A percentile compares a stretch with the other conserved stretches of the same genome.
Conservation (phyloP, 179 eudicot species). For the Drosera spatulata region DNA sequence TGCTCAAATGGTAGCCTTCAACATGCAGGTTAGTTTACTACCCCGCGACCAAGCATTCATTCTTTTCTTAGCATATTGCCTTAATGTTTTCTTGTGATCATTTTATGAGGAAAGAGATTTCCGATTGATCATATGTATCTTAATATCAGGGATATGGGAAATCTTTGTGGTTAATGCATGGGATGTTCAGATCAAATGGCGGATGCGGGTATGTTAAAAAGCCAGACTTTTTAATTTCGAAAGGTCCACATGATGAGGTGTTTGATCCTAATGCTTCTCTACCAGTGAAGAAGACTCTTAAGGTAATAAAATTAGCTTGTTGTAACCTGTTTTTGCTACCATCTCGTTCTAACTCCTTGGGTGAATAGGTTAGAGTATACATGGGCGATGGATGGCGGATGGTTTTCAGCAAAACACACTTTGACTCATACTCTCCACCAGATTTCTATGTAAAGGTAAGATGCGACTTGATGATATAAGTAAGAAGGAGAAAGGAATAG, state of each 20-base stretch:
- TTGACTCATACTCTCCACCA: constrained; percentile 73
- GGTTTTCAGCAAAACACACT: constrained; percentile 67
- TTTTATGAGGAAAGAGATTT: too few relatives aligned
- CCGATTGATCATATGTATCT: too few relatives aligned
- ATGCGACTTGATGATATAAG: neutral
- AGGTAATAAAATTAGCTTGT: constrained; percentile 22
- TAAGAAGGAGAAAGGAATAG: too few relatives aligned
- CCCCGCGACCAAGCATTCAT: too few relatives aligned
- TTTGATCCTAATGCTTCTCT: constrained; percentile 49
- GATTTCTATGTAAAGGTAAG: constrained; percentile 62
- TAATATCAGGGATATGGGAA: constrained; percentile 65
- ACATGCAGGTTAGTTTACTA: constrained; percentile 40
- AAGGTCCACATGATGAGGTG: constrained; percentile 34
- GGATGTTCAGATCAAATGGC: constrained; percentile 88
- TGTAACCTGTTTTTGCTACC: too few relatives aligned
- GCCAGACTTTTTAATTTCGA: constrained; percentile 59
- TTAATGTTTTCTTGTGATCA: too few relatives aligned
- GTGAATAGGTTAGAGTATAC: constrained; percentile 49
- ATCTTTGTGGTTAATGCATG: constrained; percentile 79
- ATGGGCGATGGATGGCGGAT: constrained; percentile 84
- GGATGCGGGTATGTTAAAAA: constrained; percentile 86
- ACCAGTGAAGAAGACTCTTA: constrained; percentile 56
- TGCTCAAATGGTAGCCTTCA: constrained; percentile 60
- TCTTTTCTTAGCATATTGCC: too few relatives aligned
- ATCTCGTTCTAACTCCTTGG: too few relatives aligned